Evolutionary conservation across 1,284 basidiomycete genomes (phyloP), one percentile per base, ranked within the genome.

Genomic region (Leccinum angustisporum): DNA sequence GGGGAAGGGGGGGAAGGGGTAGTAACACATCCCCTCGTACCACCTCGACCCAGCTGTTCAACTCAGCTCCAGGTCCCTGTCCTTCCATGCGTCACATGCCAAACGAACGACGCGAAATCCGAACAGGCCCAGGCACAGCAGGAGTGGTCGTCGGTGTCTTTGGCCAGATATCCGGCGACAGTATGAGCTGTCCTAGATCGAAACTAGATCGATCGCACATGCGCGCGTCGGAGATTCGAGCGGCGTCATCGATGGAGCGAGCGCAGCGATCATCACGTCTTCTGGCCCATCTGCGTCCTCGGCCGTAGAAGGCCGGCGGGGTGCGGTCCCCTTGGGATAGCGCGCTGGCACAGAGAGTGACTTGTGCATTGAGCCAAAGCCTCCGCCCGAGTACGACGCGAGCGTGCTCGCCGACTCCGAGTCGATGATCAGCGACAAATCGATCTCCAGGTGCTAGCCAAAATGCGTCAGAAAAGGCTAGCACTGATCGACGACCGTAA

Each of bases 221-320:
- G 65, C 67, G n/a, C 67, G 69, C 1, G 76, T 73, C 0, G 78
- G 77, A 2, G 80, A 79, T n/a, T 75, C 72, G 36, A 79, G 70
- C 1, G 63, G 63, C 1, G 55, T 2, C 43, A 67, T 59, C 5
- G 54, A 18, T 2, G 64, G 56, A 33, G 46, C 30, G 16, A 68
- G 51, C 5, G 34, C 13, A 14, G 62, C 56, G 21, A 73, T 58
- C 18, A 63, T 57, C n/a, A 63, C 34, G 0, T 64, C 59, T 36
- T 66, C 68, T 2, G 38, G 16, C 11, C 6, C 25, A 21, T n/a
- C 50, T 30, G 18, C 18, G 9, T 63, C 56, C 43, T 61, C 61
- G 3, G 46, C 54, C 11, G 56, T 34, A 36, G 61, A 62, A 46
- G 62, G 25, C 1, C 55, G 61, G 3, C 60, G 50, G 6, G 57